phyloP scores from a whole-genome alignment of 768 basidiomycete species.

The Naganishia friedmannii region DNA sequence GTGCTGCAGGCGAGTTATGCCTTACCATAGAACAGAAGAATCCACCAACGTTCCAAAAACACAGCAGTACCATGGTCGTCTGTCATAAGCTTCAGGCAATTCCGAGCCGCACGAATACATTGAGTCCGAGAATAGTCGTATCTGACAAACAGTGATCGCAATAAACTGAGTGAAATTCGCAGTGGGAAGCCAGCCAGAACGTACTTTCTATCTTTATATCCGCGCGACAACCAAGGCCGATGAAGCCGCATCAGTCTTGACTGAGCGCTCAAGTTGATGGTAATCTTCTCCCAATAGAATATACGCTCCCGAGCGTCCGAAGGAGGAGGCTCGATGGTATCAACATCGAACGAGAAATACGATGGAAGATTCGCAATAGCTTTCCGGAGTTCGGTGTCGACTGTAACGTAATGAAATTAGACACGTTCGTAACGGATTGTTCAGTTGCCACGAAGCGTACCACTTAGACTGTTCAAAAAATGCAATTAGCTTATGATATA shows the following conservation, averaged over 20 bases:
- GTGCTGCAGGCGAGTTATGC: neutral
- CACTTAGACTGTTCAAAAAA: conserved; percentile 25
- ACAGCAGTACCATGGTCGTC: conserved; percentile 44
- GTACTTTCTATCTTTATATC: conserved; percentile 49
- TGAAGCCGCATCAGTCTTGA: conserved; percentile 51
- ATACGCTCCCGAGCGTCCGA: conserved; percentile 43
- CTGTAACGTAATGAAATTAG: conserved; percentile 20
- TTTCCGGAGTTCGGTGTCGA: conserved; percentile 48
- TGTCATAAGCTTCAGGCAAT: conserved; percentile 49
- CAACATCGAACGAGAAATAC: conserved; percentile 46
- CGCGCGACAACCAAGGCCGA: conserved; percentile 50
- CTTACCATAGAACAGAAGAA: conserved; percentile 50
- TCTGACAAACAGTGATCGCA: conserved; percentile 29
- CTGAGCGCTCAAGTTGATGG: conserved; percentile 50
- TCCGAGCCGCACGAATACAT: conserved; percentile 52
- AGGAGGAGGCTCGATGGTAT: conserved; percentile 32
- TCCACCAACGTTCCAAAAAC: conserved; percentile 53
- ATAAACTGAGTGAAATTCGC: neutral
- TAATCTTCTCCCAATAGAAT: conserved; percentile 51
- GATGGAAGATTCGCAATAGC: conserved; percentile 49
- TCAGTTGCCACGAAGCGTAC: conserved; percentile 22
- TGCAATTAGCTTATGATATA: neutral
- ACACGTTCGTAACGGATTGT: neutral
- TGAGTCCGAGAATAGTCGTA: conserved; percentile 52
- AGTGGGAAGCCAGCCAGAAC: conserved; percentile 15